A percentile compares a stretch with the other conserved stretches of the same genome.
Conservation (phyloP, 2,329 filamentous ascomycete genomes). For the Aphanocladium album region DNA sequence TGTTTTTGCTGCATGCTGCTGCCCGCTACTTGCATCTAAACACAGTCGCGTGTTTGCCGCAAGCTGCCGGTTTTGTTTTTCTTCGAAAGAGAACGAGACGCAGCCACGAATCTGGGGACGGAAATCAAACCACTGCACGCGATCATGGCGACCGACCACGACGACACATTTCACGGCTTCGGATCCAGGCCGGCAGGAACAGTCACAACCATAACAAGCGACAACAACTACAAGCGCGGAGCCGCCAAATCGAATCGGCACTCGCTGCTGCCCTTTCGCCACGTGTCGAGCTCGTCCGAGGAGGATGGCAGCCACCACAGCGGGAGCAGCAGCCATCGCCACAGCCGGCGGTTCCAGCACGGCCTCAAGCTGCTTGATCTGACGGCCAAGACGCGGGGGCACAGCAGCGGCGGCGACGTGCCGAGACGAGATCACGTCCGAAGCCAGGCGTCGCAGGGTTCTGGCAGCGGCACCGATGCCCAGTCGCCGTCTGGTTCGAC, state of each 20-base stretch:
- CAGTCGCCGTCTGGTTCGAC: not conserved
- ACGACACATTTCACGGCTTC: not conserved
- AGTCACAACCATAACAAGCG: conserved; percentile 6
- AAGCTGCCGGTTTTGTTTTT: not conserved
- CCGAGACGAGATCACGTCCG: not conserved
- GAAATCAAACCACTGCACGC: not conserved
- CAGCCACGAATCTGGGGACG: not conserved
- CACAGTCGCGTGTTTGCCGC: not conserved
- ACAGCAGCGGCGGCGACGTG: not conserved
- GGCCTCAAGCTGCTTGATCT: conserved; percentile 11
- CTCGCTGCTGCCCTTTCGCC: conserved; percentile 4
- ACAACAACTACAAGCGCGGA: not conserved
- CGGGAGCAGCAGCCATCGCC: not conserved
- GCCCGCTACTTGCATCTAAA: not conserved
- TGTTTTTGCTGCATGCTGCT: not conserved
- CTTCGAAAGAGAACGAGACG: not conserved
- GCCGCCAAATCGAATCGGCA: not conserved
- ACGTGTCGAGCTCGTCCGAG: conserved; percentile 5
- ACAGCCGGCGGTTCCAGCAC: not conserved
- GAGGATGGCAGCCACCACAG: not conserved
- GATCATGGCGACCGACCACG: not conserved
- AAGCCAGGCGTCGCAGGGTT: conserved; percentile 5
- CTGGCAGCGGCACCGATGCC: conserved; percentile 8
- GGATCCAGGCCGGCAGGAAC: not conserved
- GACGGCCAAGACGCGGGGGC: not conserved